Evolutionary conservation across 2,329 filamentous ascomycete genomes (phyloP).

Genomic region (Claviceps monticola): DNA sequence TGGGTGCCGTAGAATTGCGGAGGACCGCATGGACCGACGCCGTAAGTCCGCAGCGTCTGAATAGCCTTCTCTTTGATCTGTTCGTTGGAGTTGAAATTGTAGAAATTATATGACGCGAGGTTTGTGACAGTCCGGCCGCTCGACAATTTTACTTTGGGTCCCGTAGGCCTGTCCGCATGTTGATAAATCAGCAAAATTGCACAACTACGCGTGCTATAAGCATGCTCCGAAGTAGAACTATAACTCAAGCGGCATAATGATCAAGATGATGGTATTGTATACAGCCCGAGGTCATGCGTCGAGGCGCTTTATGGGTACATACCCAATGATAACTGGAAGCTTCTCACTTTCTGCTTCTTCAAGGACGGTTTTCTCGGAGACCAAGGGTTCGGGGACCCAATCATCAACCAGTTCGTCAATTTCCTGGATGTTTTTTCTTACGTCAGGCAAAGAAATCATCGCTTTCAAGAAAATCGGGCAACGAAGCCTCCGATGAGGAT

Average conservation of each 20-base stretch:
- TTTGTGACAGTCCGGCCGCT: slow-evolving; percentile 88
- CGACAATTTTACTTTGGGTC: slow-evolving; percentile 75
- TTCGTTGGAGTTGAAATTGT: slow-evolving; percentile 91
- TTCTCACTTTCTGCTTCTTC: slow-evolving; percentile 77
- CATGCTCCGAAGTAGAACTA: not conserved
- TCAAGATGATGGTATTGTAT: not conserved
- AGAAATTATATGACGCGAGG: slow-evolving; percentile 91
- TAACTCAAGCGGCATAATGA: not conserved
- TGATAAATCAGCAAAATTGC: not conserved
- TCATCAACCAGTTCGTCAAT: slow-evolving; percentile 95
- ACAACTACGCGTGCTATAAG: not conserved
- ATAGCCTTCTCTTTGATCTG: slow-evolving; percentile 90
- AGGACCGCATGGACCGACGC: slow-evolving; percentile 90
- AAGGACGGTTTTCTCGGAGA: slow-evolving; percentile 55
- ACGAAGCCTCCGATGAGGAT: not conserved
- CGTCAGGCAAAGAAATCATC: slow-evolving; percentile 1
- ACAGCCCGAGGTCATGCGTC: not conserved
- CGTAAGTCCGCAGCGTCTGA: slow-evolving; percentile 84
- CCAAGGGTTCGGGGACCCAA: slow-evolving; percentile 88
- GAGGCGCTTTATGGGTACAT: slow-evolving; percentile 12
- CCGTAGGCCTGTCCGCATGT: slow-evolving; percentile 54
- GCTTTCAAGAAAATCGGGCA: not conserved
- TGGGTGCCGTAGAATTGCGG: slow-evolving; percentile 98
- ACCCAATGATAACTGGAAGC: slow-evolving; percentile 80
- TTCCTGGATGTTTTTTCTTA: slow-evolving; percentile 37